Conservation (phyloP, 148 eudicot species). For the Cornus suecica region DNA sequence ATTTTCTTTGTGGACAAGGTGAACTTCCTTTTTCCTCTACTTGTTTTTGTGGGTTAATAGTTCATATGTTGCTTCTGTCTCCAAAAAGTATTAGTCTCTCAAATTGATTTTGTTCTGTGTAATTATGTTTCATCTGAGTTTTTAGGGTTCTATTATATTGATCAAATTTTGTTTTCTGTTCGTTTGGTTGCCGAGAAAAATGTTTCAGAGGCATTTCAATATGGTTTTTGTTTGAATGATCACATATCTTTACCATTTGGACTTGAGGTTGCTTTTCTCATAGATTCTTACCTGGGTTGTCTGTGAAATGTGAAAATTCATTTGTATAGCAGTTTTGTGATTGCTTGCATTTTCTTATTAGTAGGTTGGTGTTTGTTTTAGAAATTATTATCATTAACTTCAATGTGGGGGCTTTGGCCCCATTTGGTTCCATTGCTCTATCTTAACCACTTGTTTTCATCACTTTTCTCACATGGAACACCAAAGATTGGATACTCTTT, state of each 20-base stretch:
- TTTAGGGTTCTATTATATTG: background rate
- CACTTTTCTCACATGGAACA: background rate
- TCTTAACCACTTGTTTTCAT: background rate
- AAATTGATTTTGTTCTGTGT: background rate
- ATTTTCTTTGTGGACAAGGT: background rate
- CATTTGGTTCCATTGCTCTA: background rate
- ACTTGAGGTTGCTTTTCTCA: background rate
- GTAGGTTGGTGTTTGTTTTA: too few species aligned
- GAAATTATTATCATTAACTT: background rate
- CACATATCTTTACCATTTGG: background rate
- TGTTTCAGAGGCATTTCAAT: background rate
- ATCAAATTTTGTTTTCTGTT: background rate
- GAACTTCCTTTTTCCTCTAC: background rate
- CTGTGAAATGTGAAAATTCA: background rate
- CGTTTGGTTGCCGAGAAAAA: slow-evolving; percentile 1
- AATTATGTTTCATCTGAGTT: background rate
- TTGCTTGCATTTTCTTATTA: background rate
- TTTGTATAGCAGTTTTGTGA: too few species aligned
- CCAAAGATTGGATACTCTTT: background rate
- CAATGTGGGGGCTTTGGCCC: background rate
- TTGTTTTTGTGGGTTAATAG: background rate
- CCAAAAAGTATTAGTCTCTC: background rate
- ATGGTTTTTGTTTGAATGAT: background rate
- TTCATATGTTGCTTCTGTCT: background rate
- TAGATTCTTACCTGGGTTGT: background rate